Conservation (phyloP, 257 asterid genomes). For the Lantana camara region DNA sequence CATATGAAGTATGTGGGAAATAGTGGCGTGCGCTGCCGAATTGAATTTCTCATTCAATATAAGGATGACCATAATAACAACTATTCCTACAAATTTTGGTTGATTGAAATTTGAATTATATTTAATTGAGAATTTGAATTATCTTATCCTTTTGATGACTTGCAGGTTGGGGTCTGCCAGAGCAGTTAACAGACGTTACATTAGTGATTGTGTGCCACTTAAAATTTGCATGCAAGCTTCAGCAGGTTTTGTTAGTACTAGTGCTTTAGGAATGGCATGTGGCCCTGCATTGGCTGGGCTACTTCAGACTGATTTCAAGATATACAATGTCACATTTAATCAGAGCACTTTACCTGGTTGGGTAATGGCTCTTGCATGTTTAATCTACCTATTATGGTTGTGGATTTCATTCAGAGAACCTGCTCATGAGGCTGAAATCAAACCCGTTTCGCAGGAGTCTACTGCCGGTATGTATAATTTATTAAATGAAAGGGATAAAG, state of each 20-base stretch:
- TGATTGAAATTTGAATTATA: no score
- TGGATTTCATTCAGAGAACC: conserved; percentile 92
- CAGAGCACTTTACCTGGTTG: conserved; percentile 93
- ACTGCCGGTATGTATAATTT: conserved; percentile 48
- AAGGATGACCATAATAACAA: no score
- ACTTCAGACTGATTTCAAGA: conserved; percentile 76
- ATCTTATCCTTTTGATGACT: conserved; percentile 19
- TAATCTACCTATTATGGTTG: conserved; percentile 72
- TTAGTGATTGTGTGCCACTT: conserved; percentile 96
- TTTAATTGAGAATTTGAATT: no score
- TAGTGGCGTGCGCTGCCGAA: no score
- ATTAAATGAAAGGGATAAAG: not conserved
- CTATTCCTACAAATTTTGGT: no score
- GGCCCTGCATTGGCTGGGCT: conserved; percentile 98
- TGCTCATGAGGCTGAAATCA: conserved; percentile 45
- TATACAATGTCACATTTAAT: conserved; percentile 72
- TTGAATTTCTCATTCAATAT: no score
- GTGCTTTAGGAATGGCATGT: conserved; percentile 99
- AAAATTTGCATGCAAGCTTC: conserved; percentile 94
- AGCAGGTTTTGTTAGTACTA: conserved; percentile 98
- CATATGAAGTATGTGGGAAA: no score
- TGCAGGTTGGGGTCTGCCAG: conserved; percentile 97
- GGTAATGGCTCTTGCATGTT: conserved; percentile 92
- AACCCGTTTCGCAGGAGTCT: conserved; percentile 45
- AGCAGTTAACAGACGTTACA: conserved; percentile 94